These are phyloP conservation scores for Dictyostelium gargantuum DNA, from an alignment of 208 protist species.

Conservation along the genomic window DNA sequence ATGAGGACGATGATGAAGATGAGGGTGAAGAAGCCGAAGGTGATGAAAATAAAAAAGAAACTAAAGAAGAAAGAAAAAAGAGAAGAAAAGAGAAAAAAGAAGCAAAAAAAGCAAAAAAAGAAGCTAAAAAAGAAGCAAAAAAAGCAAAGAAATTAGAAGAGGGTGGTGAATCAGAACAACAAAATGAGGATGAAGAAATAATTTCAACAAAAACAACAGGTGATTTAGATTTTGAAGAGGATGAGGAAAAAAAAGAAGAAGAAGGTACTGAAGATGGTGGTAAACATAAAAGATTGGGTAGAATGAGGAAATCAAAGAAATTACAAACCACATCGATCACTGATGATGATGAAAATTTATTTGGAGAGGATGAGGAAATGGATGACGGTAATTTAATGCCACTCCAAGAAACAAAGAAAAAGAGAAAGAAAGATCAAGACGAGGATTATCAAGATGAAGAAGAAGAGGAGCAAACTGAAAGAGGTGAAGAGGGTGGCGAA, in stretches of 20 bases:
- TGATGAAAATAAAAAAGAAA: neutral
- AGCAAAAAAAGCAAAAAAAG: neutral
- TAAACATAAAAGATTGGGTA: neutral
- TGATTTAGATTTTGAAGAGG: neutral
- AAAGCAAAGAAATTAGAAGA: neutral
- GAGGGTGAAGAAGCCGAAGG: neutral
- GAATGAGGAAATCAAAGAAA: neutral
- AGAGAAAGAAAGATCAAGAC: slow-evolving; percentile 9
- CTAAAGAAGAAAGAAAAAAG: neutral
- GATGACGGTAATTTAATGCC: too few relatives aligned
- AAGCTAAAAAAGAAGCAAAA: neutral
- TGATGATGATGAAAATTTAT: neutral
- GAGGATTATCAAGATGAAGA: neutral
- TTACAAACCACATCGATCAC: neutral
- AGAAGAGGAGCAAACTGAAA: neutral
- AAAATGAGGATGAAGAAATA: neutral
- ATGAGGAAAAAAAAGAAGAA: neutral
- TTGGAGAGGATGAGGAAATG: neutral
- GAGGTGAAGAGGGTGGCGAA: neutral
- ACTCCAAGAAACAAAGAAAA: neutral
- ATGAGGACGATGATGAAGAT: neutral
- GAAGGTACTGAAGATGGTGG: neutral
- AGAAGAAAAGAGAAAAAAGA: neutral
- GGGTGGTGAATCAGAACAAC: neutral
- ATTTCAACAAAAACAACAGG: neutral